These are phyloP conservation scores for Letharia lupina DNA, from an alignment of 495 filamentous ascomycete genomes.

Conservation along the genomic window DNA sequence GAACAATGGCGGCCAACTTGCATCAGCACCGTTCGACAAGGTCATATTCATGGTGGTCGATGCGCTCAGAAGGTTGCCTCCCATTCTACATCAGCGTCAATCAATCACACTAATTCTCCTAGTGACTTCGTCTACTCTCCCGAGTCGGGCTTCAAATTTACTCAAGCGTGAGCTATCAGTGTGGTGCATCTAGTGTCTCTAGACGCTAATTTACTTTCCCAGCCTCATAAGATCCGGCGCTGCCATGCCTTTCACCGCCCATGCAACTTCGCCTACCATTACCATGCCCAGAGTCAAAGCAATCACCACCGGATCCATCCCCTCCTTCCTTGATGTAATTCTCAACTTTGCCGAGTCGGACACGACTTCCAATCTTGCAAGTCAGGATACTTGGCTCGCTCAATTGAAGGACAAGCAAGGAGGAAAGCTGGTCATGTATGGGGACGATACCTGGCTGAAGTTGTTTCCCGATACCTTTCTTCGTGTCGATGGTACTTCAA, in stretches of 20 bases:
- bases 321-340: conserved; percentile 93
- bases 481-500: conserved; percentile 83
- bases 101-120: conserved; percentile 20
- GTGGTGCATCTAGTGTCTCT: neutral
- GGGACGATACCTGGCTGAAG: conserved; percentile 97
- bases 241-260: conserved; percentile 88
- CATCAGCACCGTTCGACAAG: conserved; percentile 68
- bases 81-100: conserved; percentile 4
- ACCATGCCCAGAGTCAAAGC: conserved; percentile 98
- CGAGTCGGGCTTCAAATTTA: conserved; percentile 76
- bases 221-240: conserved; percentile 77
- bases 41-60: conserved; percentile 97
- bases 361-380: conserved; percentile 71
- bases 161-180: conserved; percentile 58
- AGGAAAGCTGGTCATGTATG: conserved; percentile 84
- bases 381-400: conserved; percentile 90
- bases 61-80: conserved; percentile 71
- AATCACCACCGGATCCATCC: conserved; percentile 91
- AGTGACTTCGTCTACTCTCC: conserved; percentile 92
- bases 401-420: conserved; percentile 67
- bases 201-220: conserved; percentile 11
- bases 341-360: conserved; percentile 95
- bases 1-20: conserved; percentile 35
- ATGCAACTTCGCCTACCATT: conserved; percentile 93
- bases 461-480: conserved; percentile 84